phyloP scores from a whole-genome alignment of 305 asterid species.

The Fraxinus nigra region DNA sequence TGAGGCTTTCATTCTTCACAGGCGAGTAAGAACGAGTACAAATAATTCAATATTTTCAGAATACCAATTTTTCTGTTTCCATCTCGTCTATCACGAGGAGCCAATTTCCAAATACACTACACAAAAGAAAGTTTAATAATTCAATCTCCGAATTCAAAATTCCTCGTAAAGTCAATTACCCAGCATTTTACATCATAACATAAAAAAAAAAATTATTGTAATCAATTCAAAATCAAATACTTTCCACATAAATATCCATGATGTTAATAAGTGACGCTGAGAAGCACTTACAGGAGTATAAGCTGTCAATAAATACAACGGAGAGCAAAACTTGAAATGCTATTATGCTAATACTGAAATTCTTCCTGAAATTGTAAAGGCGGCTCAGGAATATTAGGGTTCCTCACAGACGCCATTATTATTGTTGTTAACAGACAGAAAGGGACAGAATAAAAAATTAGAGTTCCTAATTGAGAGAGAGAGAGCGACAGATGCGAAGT shows the following conservation, averaged over 20 bases:
- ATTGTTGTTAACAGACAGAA: slow-evolving; percentile 10
- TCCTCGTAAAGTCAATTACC: background rate
- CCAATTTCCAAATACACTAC: background rate
- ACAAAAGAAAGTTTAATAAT: background rate
- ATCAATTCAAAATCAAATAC: slow-evolving; percentile 10
- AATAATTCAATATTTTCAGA: background rate
- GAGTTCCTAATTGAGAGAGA: background rate
- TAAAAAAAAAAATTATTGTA: background rate
- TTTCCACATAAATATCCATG: background rate
- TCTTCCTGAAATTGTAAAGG: slow-evolving; percentile 38
- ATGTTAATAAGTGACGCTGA: slow-evolving; percentile 16
- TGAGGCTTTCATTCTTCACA: background rate
- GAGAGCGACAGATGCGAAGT: background rate
- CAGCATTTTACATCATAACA: background rate
- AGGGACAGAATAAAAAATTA: slow-evolving; percentile 14
- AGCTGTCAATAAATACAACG: slow-evolving; percentile 12
- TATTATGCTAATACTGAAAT: background rate
- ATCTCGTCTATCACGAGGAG: background rate
- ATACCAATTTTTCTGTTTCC: background rate
- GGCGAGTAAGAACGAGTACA: background rate
- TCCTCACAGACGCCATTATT: slow-evolving; percentile 51
- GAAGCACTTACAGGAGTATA: slow-evolving; percentile 41
- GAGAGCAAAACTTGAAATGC: background rate
- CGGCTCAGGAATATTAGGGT: slow-evolving; percentile 64
- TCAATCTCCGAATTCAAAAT: background rate